Percentiles rank a stretch among this genome's conserved stretches.
phyloP scores from a whole-genome alignment of 176 grass and related monocot species.

The Zoysia japonica region DNA sequence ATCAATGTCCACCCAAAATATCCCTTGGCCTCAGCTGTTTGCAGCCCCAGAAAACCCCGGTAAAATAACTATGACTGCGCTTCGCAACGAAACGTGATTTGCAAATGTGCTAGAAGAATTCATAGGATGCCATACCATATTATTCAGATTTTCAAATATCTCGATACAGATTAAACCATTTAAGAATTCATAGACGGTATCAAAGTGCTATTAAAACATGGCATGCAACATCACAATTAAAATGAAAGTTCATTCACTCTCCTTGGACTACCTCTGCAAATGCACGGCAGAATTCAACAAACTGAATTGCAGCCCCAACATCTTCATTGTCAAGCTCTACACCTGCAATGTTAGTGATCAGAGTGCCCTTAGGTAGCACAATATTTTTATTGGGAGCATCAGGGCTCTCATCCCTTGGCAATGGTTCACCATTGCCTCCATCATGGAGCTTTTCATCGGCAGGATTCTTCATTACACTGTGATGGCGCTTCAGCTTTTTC shows the following conservation, averaged over 20 bases:
- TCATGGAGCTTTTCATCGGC: not conserved
- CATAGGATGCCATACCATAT: not conserved
- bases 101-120: not conserved
- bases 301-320: slow-evolving; percentile 70
- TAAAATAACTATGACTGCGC: not conserved
- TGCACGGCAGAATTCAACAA: slow-evolving; percentile 67
- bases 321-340: slow-evolving; percentile 49
- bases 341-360: slow-evolving; percentile 47
- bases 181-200: not conserved
- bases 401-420: slow-evolving; percentile 10
- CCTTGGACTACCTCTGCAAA: slow-evolving; percentile 67
- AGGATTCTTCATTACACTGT: slow-evolving; percentile 7
- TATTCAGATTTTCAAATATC: not conserved
- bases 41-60: not conserved
- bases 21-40: not conserved
- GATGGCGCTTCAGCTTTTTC: slow-evolving; percentile 31
- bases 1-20: not conserved
- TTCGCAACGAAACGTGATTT: slow-evolving; percentile 5
- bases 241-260: slow-evolving; percentile 21
- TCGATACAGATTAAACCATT: not conserved
- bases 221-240: slow-evolving; percentile 10
- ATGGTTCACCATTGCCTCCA: slow-evolving; percentile 10
- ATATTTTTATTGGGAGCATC: slow-evolving; percentile 23
- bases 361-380: slow-evolving; percentile 56
- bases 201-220: slow-evolving; percentile 20